These are phyloP conservation scores for Yamadazyma paraphyllophila DNA, from an alignment of 805 yeast species.

Conservation along the genomic window DNA sequence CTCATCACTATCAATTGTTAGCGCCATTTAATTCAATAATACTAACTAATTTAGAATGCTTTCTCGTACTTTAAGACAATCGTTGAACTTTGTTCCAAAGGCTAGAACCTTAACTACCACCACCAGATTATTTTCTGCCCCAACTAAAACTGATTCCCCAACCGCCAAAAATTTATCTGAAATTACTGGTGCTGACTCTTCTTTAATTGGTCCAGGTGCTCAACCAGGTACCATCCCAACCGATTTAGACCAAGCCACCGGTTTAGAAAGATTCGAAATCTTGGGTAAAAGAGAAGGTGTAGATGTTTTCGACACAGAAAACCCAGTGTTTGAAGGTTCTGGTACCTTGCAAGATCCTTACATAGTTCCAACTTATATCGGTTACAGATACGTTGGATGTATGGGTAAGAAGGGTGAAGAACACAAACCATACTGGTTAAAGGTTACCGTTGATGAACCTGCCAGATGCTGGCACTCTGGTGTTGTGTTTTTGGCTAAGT, in stretches of 20 bases:
- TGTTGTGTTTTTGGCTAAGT: conserved; percentile 84
- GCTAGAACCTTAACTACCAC: conserved; percentile 36
- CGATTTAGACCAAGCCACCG: conserved; percentile 95
- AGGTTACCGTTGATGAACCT: conserved; percentile 76
- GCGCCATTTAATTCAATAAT: background rate
- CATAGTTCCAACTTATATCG: conserved; percentile 85
- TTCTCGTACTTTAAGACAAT: conserved; percentile 14
- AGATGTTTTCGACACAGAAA: conserved; percentile 86
- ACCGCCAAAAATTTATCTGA: conserved; percentile 71
- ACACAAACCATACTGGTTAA: conserved; percentile 89
- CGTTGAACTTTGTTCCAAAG: conserved; percentile 4
- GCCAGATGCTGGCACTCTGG: conserved; percentile 99
- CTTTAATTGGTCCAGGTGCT: conserved; percentile 92
- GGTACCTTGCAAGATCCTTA: conserved; percentile 93
- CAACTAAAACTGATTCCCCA: conserved; percentile 43
- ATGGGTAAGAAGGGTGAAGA: conserved; percentile 87
- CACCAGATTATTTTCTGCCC: conserved; percentile 25
- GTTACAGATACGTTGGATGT: conserved; percentile 94
- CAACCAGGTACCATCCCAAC: conserved; percentile 82
- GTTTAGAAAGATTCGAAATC: conserved; percentile 94
- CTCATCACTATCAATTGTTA: too few species aligned
- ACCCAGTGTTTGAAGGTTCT: conserved; percentile 80
- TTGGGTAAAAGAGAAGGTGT: conserved; percentile 95
- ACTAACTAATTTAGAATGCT: conserved; percentile 12
- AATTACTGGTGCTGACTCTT: conserved; percentile 67